Base-by-base conservation (phyloP, 495 filamentous ascomycete species). In the Hypoxylon subgilvum region DNA sequence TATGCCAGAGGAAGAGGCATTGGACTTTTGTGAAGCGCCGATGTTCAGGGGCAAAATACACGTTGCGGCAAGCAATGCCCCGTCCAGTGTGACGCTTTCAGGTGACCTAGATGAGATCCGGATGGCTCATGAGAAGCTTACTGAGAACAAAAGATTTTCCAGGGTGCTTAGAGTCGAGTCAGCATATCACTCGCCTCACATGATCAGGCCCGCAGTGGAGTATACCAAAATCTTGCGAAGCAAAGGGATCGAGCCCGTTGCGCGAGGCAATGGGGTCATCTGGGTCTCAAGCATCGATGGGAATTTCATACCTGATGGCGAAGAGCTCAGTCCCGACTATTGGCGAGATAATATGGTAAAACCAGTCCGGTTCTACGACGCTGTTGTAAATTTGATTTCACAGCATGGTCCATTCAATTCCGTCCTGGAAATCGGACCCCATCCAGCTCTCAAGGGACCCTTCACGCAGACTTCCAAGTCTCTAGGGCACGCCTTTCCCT, bases 121-220 rank as follows among this genome's bases (percentile, higher is more conserved):
- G 1, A 28, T 69, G 1, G 65, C 76, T 4, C 54, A 73, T 18
- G 43, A 52, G 0, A 32, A 62, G 2, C 61, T 86, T 3, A 57
- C 65, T 0, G 36, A 38, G 4, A 46, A 73, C 4, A 34, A 61
- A 2, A 68, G 70, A 13, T 84, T 83, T 39, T 69, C 72, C 0
- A 63, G 76, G 7, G 2, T 71, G 17, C 62, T 86, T 1, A 50
- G 57, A 10, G 75, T 84, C 4, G 74, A 80, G 25, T 78, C 73
- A 1, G 86, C 86, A 0, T 89, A 89, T 52, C 86, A 88, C 61
- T 85, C 84, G 0, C 76, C 76, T 1, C 83, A 83, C 54, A 88
- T 89, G 85, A 22, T 63, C 0, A 27, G 23, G 10, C 61, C 79
- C 18, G 70, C 74, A 0, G 47, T 31, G 3, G 47, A 70, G 17